Base-by-base conservation (phyloP, 345 rosid genomes). In the Chamaenerion angustifolium region DNA sequence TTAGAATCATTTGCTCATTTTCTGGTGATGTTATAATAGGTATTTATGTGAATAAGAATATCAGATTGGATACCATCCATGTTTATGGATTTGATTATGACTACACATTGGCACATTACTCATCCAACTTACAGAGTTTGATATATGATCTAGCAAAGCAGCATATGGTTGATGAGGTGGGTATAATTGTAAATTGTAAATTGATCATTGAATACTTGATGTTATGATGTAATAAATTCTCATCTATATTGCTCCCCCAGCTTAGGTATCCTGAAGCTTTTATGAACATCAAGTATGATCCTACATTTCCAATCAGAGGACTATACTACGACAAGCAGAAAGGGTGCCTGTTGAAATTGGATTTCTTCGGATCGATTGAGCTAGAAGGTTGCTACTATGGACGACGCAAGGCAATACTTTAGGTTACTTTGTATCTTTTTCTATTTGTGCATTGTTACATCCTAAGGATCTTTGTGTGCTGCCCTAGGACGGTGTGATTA, bases 291-390 rank as follows among this genome's bases (percentile, higher is more conserved):
- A 71, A 71, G 56, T 86, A 90, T 61, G 98, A 90, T 70, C 76
- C 83, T 35, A 70, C 77, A 44, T 90, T 90, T 66, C 96, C 96
- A 0, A 90, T 90, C 59, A 74, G 98, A 61, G 98, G 98, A 15
- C 68, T 90, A 42, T 80, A 80, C 64, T 90, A 81, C 56, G 98
- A 86, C 58, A 90, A 72, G 82, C 76, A 59, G 57, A 84, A 76
- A 46, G 98, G 93, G 0, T 90, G 87, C 56, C 93, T 90, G 21
- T 65, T 86, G 76, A 90, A 90, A 72, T 62, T 86, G 73, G 98
- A 90, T 74, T 90, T 90, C 74, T 90, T 90, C 71, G 98, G 98
- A 48, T 90, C 96, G 6, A 90, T 90, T 51, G 98, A 90, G 71
- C 83, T 76, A 23, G 89, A 86, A 52, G 98, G 98, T 43, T 90